Base-by-base conservation (phyloP, 768 basidiomycete genomes). In the Amanita phalloides region DNA sequence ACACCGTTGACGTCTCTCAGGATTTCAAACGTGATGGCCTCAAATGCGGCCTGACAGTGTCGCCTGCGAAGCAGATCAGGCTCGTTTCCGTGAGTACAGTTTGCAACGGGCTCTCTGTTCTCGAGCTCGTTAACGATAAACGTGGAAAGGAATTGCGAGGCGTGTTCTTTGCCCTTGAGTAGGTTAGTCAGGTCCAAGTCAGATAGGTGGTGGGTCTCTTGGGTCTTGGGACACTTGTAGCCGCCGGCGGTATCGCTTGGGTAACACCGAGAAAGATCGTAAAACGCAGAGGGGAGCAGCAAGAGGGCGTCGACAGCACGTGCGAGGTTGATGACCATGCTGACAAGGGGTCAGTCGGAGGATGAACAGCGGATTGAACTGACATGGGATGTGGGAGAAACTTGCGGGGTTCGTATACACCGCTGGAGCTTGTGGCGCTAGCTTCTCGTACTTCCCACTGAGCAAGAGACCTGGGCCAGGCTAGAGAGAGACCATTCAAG, bases 81-180 rank as follows among this genome's bases (percentile, higher is more conserved):
- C 35, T 81, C 75, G 59, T 70, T 68, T n/a, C 68, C 68, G 58
- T 77, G 68, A 9, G 75, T 55, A 60, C 85, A 86, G 54, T 60
- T 60, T 7, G 60, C 36, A 11, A 78, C 75, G 14, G 79, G 69
- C 35, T 72, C 62, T 54, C 86, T 72, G 44, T 81, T 79, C 67
- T 88, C 86, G 20, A 88, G 72, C 55, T 86, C 77, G 59, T 81
- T 81, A 49, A 82, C 81, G 58, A 89, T 77, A 62, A 89, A 89
- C 7, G 82, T 83, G 9, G 86, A 86, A 49, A 89, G 76, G 65
- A 79, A 88, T 39, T 85, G 80, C 8, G 83, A 80, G 9, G 78
- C 75, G 48, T 82, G 77, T 66, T 89, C 86, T 49, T 84, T 81
- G 7, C 86, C 86, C 53, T 75, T 78, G 7, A 87, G 71, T 37